Conservation (phyloP, 78 protist species). For the slime mould (Dictyostelium discoideum) region DNA sequence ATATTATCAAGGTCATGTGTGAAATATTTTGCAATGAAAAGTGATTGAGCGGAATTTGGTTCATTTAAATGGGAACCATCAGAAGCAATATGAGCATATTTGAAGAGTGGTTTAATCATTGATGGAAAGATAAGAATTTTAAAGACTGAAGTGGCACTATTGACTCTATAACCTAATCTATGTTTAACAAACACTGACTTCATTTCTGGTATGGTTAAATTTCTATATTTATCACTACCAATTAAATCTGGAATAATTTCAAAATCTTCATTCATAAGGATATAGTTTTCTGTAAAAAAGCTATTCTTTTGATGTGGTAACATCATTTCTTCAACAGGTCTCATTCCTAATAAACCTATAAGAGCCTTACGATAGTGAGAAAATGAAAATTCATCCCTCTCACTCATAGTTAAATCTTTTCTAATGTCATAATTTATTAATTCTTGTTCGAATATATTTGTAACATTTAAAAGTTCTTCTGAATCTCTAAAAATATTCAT, state of each 20-base stretch:
- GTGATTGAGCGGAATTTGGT: neutral
- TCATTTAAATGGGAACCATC: neutral
- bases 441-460: neutral
- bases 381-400: neutral
- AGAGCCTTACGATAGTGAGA: slow-evolving; percentile 17
- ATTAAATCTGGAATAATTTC: neutral
- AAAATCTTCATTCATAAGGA: slow-evolving; percentile 18
- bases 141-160: neutral
- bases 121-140: neutral
- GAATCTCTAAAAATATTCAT: neutral
- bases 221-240: too few relatives aligned
- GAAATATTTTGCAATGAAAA: neutral
- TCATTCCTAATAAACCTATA: slow-evolving; percentile 10
- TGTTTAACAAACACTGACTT: neutral
- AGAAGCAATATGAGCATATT: neutral
- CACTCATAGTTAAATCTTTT: neutral
- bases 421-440: slow-evolving; percentile 14
- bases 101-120: neutral
- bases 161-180: neutral
- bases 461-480: neutral
- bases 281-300: neutral
- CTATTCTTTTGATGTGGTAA: neutral
- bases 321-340: neutral
- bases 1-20: neutral
- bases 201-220: neutral